Base-by-base conservation (phyloP, 2,329 filamentous ascomycete species). In the Diaporthe vaccinii region DNA sequence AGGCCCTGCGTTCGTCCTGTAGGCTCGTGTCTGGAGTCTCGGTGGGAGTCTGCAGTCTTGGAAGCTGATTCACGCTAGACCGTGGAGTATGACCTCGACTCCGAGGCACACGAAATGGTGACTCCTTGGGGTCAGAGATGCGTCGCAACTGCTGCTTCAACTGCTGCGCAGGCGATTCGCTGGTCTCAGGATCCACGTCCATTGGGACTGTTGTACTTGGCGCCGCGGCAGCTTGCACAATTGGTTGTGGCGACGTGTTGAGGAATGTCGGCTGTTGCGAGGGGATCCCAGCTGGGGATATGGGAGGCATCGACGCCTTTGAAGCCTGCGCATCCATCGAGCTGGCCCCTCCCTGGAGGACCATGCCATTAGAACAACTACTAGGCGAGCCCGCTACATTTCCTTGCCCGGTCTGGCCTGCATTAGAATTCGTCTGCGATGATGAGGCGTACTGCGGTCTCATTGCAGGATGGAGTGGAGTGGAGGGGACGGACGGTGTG, bases 391-490 rank as follows among this genome's bases (percentile, higher is more conserved):
- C 20, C n/a, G 28, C 58, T 62, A 53, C 28, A 44, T 55, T 62
- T 51, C 61, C 61, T 41, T 68, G 61, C 31, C 69, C 57, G 58
- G 55, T 58, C 67, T 69, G 73, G 20, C 49, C 58, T 51, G 69
- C 44, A 70, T 75, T 73, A 58, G 72, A 68, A 58, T 70, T 69
- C 69, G 69, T 70, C 69, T 73, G 72, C 74, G 72, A 74, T 71
- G 71, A 70, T 69, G 76, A 72, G 72, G 69, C 79, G 71, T 80
- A 81, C 73, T 82, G 81, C 31, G 79, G 82, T 61, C 83, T 81
- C 65, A 84, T 85, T 31, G 84, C 84, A 49, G 84, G 84, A 75
- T 86, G 84, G 34, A 84, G 75, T 36, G 80, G 78, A 36, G 77
- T 72, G 41, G 79, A 69, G 61, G 76, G 57, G 31, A 73, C 68